Evolutionary conservation across 129 eudicot genomes (phyloP).

Genomic region (Flaveria sonorensis): DNA sequence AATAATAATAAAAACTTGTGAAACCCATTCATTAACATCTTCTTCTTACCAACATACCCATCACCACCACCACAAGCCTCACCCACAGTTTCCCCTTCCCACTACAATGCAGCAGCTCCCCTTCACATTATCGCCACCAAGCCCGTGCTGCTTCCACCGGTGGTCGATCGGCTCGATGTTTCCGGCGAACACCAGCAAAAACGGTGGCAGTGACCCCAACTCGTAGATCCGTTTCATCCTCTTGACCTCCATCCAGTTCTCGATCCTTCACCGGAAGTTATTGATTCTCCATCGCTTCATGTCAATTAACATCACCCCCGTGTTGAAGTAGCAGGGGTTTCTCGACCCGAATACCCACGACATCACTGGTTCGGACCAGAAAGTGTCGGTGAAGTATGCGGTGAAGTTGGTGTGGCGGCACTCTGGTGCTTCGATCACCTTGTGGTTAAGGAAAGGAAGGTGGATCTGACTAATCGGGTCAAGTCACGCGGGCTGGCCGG

Average conservation of each 20-base stretch:
- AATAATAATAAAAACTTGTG: no score
- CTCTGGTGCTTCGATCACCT: no score
- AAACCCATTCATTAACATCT: no score
- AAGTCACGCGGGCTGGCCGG: neutral
- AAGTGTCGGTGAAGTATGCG: no score
- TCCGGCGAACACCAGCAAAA: slow-evolving; percentile 78
- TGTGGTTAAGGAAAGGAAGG: slow-evolving; percentile 30
- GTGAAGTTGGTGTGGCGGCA: no score
- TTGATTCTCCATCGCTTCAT: slow-evolving; percentile 50
- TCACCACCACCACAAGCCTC: no score
- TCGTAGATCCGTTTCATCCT: slow-evolving; percentile 61
- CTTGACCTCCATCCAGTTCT: slow-evolving; percentile 74
- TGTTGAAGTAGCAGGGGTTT: no score
- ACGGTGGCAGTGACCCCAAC: slow-evolving; percentile 43
- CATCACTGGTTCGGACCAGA: no score
- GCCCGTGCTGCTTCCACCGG: slow-evolving; percentile 87
- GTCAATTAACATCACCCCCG: slow-evolving; percentile 30
- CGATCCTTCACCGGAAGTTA: slow-evolving; percentile 46
- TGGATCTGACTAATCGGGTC: slow-evolving; percentile 12
- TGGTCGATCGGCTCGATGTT: slow-evolving; percentile 65
- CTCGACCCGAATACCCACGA: no score
- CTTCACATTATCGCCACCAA: slow-evolving; percentile 32
- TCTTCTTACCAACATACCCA: no score
- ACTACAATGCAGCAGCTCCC: no score
- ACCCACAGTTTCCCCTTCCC: no score